Evolutionary conservation across 768 basidiomycete species (phyloP).

Genomic region (Grammothele lineata): DNA sequence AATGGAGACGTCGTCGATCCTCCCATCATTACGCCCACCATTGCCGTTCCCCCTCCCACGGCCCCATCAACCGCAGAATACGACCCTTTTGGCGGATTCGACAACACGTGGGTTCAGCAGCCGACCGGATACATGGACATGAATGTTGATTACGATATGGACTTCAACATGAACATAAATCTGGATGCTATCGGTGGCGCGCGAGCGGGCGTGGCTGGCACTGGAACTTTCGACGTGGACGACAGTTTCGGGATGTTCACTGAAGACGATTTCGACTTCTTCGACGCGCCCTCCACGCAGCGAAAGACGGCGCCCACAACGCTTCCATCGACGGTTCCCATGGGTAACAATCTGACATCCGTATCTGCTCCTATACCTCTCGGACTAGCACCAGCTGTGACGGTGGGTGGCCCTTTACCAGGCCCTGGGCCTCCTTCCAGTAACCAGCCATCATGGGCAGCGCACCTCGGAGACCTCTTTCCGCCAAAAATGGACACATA

Average conservation of each 20-base stretch:
- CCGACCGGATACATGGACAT: slow-evolving; percentile 34
- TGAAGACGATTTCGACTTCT: slow-evolving; percentile 88
- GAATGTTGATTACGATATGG: slow-evolving; percentile 38
- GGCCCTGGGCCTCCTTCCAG: slow-evolving; percentile 26
- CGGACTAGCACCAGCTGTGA: slow-evolving; percentile 30
- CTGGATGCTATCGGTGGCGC: slow-evolving; percentile 33
- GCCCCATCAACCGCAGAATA: slow-evolving; percentile 1
- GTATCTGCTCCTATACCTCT: slow-evolving; percentile 33
- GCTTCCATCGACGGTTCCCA: neutral
- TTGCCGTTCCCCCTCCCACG: too few species aligned
- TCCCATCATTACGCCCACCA: neutral
- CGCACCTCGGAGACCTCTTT: slow-evolving; percentile 16
- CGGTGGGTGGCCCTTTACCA: slow-evolving; percentile 26
- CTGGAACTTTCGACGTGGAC: slow-evolving; percentile 23
- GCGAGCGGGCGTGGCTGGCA: slow-evolving; percentile 26
- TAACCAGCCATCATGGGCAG: slow-evolving; percentile 18
- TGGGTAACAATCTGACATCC: neutral
- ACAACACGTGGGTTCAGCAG: slow-evolving; percentile 20
- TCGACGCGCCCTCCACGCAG: slow-evolving; percentile 52
- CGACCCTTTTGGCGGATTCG: slow-evolving; percentile 22
- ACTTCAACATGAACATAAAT: slow-evolving; percentile 51
- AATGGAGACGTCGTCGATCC: neutral
- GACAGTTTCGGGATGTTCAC: slow-evolving; percentile 49
- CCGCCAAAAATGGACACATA: slow-evolving; percentile 16
- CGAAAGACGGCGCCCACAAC: slow-evolving; percentile 13